A percentile compares a stretch with the other conserved stretches of the same genome.
These are phyloP conservation scores for Mucor saturninus DNA, from an alignment of 371 early-diverging fungal genomes.

Conservation along the genomic window DNA sequence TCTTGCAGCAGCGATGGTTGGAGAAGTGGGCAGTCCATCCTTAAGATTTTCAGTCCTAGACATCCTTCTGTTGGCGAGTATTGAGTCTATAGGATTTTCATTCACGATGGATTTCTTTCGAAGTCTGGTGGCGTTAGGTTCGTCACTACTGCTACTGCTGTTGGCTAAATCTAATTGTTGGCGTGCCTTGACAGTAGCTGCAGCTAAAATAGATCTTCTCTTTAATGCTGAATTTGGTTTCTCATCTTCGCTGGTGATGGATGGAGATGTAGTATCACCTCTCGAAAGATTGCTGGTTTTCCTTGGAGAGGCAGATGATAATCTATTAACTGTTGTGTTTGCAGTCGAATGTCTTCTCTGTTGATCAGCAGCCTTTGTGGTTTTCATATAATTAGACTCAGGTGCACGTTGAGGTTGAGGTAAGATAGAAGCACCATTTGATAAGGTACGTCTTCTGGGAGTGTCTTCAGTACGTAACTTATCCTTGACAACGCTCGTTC, in stretches of 20 bases:
- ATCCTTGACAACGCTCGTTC: conserved; percentile 37
- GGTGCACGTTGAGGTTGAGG: conserved; percentile 9
- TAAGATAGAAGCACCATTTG: conserved; percentile 29
- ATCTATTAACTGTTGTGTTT: conserved; percentile 1
- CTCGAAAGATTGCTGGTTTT: conserved; percentile 18
- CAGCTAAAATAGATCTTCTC: conserved; percentile 32
- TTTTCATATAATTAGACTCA: conserved; percentile 34
- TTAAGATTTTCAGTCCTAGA: conserved; percentile 49
- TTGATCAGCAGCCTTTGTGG: conserved; percentile 31
- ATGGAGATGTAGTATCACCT: conserved; percentile 13
- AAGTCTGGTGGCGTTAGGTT: conserved; percentile 1
- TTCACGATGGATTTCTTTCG: conserved; percentile 23
- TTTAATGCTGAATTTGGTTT: conserved; percentile 17
- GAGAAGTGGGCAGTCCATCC: conserved; percentile 44
- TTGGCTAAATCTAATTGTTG: conserved; percentile 13
- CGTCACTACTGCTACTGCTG: conserved; percentile 20
- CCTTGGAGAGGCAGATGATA: conserved; percentile 18
- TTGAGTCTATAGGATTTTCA: conserved; percentile 1
- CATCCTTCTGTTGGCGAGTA: conserved; percentile 23
- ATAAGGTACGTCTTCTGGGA: conserved; percentile 38
- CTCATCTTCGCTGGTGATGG: conserved; percentile 28
- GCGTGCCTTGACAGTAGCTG: conserved; percentile 29
- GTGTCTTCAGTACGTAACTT: conserved; percentile 32
- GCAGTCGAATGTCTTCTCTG: conserved; percentile 37
- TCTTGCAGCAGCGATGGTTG: conserved; percentile 29